Evolutionary conservation across 2,329 filamentous ascomycete genomes (phyloP).

Genomic region (Colletotrichum sidae): DNA sequence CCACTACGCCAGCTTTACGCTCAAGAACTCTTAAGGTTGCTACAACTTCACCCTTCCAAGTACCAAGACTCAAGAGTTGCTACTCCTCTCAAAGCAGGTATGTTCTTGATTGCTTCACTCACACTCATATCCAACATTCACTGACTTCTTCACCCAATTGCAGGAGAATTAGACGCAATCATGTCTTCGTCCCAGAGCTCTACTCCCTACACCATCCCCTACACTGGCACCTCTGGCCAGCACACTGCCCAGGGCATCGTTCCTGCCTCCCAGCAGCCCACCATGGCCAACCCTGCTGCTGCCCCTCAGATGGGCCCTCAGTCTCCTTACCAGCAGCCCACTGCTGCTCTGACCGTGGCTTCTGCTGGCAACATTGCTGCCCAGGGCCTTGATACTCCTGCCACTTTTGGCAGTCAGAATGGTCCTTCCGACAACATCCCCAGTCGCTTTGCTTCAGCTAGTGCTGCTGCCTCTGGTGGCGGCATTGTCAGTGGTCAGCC

Average conservation of each 20-base stretch:
- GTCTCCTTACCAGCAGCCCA: neutral
- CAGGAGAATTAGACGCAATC: conserved; percentile 5
- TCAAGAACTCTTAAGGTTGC: too few species aligned
- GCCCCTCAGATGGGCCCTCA: neutral
- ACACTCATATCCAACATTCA: neutral
- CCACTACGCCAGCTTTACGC: too few species aligned
- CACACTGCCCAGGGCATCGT: conserved; percentile 37
- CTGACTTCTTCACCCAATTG: conserved; percentile 13
- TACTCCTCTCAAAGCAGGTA: neutral
- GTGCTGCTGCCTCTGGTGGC: neutral
- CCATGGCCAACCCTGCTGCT: conserved; percentile 1
- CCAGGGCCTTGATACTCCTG: neutral
- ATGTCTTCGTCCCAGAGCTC: conserved; percentile 28
- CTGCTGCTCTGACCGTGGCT: neutral
- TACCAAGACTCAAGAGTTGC: too few species aligned
- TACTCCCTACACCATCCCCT: conserved; percentile 44
- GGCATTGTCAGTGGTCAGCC: conserved; percentile 19
- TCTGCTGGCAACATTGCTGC: neutral
- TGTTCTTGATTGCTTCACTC: neutral
- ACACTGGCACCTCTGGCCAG: conserved; percentile 41
- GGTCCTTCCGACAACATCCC: conserved; percentile 15
- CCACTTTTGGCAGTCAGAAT: neutral
- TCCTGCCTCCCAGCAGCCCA: conserved; percentile 12
- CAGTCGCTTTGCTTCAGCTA: conserved; percentile 21
- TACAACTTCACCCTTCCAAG: too few species aligned